Conservation (phyloP, 352 stramenopile genomes). For the Nothophytophthora sp. region DNA sequence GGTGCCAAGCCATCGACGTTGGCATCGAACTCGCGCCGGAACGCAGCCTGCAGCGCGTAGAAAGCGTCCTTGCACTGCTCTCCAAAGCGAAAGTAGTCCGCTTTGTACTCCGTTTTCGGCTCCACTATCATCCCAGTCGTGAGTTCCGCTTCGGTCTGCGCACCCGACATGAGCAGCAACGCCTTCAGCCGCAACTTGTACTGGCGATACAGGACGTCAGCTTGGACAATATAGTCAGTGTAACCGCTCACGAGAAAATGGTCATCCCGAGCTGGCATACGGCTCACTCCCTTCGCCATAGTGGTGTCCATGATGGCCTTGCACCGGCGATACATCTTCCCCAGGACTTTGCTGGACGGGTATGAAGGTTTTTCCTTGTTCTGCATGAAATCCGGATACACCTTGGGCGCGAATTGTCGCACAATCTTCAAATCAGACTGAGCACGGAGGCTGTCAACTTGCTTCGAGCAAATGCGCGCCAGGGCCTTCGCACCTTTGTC, state of each 20-base stretch:
- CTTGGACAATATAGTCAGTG: slow-evolving; percentile 37
- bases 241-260: slow-evolving; percentile 58
- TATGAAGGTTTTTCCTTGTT: slow-evolving; percentile 70
- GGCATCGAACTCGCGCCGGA: slow-evolving; percentile 48
- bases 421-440: slow-evolving; percentile 63
- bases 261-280: slow-evolving; percentile 48
- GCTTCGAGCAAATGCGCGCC: slow-evolving; percentile 64
- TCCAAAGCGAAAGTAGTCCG: slow-evolving; percentile 80
- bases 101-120: slow-evolving; percentile 52
- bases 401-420: slow-evolving; percentile 42
- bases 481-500: slow-evolving; percentile 49
- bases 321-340: slow-evolving; percentile 73
- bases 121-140: slow-evolving; percentile 77
- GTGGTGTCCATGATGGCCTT: slow-evolving; percentile 52
- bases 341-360: slow-evolving; percentile 68
- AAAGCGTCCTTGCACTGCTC: slow-evolving; percentile 74
- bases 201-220: slow-evolving; percentile 54
- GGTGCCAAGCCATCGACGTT: slow-evolving; percentile 15
- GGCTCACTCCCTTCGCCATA: slow-evolving; percentile 28
- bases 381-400: slow-evolving; percentile 85
- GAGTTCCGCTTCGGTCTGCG: slow-evolving; percentile 63
- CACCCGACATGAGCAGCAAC: slow-evolving; percentile 65
- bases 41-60: slow-evolving; percentile 42
- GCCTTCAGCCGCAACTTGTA: slow-evolving; percentile 61
- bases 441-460: slow-evolving; percentile 67